These are phyloP conservation scores for Fusarium newnesense DNA, from an alignment of 2,329 filamentous ascomycete genomes.

Conservation along the genomic window DNA sequence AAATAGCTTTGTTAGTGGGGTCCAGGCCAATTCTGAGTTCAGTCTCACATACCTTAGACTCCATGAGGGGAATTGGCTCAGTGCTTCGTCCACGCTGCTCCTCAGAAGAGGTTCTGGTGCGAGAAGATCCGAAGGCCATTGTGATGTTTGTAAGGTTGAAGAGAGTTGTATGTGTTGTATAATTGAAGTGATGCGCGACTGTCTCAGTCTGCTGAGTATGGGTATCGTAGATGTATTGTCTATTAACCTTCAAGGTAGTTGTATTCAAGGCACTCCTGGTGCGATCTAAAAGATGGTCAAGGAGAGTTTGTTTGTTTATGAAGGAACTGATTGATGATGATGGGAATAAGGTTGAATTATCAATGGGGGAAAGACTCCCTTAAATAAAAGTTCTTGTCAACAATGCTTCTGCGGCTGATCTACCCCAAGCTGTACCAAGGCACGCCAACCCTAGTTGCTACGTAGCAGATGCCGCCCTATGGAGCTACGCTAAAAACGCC, in stretches of 20 bases:
- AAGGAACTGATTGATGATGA: constrained; percentile 15
- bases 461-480: constrained; percentile 30
- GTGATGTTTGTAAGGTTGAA: not conserved
- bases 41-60: constrained; percentile 41
- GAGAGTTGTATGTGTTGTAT: not conserved
- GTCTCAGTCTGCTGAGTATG: constrained; percentile 1
- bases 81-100: constrained; percentile 37
- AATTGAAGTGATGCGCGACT: not conserved
- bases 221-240: constrained; percentile 30
- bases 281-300: constrained; percentile 36
- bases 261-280: constrained; percentile 37
- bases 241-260: constrained; percentile 31
- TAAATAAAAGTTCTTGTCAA: constrained; percentile 29
- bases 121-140: constrained; percentile 27
- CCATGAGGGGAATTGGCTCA: constrained; percentile 37
- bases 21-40: constrained; percentile 4
- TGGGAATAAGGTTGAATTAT: not conserved
- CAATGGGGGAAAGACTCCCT: constrained; percentile 21
- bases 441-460: constrained; percentile 23
- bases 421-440: constrained; percentile 16
- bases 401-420: constrained; percentile 2
- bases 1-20: constrained; percentile 32
- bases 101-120: constrained; percentile 34
- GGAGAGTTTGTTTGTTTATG: constrained; percentile 30
- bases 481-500: constrained; percentile 29